Evolutionary conservation across 441 rosid genomes (phyloP).

Genomic region (Breynia disticha): DNA sequence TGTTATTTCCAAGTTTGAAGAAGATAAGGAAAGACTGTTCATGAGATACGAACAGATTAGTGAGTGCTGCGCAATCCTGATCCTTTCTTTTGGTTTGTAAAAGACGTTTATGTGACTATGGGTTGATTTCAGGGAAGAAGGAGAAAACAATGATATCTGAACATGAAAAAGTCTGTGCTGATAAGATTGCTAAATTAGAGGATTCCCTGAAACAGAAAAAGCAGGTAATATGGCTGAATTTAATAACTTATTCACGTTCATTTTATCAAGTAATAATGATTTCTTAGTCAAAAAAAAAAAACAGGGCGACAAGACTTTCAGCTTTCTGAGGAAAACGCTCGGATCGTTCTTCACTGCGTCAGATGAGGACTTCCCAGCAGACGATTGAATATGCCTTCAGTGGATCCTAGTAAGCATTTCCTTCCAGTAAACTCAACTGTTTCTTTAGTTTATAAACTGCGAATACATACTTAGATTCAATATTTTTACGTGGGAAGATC

Average conservation of each 20-base stretch:
- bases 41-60: conserved; percentile 67
- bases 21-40: conserved; percentile 67
- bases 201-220: conserved; percentile 68
- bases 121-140: conserved; percentile 51
- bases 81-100: conserved; percentile 4
- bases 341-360: conserved; percentile 64
- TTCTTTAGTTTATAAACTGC: too few species aligned
- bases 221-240: conserved; percentile 25
- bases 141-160: conserved; percentile 62
- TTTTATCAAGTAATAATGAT: too few species aligned
- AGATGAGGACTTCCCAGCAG: conserved; percentile 68
- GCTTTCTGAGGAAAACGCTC: conserved; percentile 69
- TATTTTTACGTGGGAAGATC: too few species aligned
- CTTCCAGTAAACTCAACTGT: too few species aligned
- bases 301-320: conserved; percentile 76
- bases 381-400: conserved; percentile 34
- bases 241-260: neutral
- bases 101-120: conserved; percentile 8
- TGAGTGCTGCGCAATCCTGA: conserved; percentile 23
- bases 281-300: neutral
- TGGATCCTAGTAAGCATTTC: neutral
- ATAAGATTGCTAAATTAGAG: conserved; percentile 54
- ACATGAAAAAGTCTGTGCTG: conserved; percentile 50
- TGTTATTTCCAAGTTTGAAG: conserved; percentile 59
- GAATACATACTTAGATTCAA: too few species aligned